Evolutionary conservation across 2,329 filamentous ascomycete species (phyloP), one percentile per base, ranked within the genome.

Genomic region (Microdochium bolleyi): DNA sequence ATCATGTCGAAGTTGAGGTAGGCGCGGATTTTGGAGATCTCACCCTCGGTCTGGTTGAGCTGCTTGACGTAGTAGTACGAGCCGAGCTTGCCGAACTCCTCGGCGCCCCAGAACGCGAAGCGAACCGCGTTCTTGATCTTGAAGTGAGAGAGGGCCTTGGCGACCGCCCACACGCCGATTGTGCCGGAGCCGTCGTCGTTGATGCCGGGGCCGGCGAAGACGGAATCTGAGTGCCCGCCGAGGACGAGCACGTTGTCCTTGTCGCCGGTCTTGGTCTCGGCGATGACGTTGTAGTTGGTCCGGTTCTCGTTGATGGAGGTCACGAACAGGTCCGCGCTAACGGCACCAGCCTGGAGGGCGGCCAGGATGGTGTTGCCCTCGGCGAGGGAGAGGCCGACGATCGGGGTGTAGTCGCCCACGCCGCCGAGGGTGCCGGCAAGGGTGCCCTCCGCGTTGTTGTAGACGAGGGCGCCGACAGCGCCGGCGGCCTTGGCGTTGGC

Each of bases 1-100:
- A 64, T 62, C 82, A 84, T 85, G 67, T 85, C 82, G 56, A 82
- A 83, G 65, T 85, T 81, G 53, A 84, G 73, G 62, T 83, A 81
- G 0, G 83, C 73, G 5, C 75, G 71, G 57, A 85, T 77, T 64
- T 82, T 81, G 46, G 68, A 56, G 9, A 78, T 64, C 60, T 79
- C 76, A 0, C 67, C 64, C 38, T 76, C 70, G 50, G 64, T 58
- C 13, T 70, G 44, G 60, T 71, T 70, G 57, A 73, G 57, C 41
- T 61, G 59, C 58, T 69, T 70, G 52, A 78, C 68, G 62, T 80
- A 80, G 59, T 68, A 71, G 55, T 63, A 79, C 62, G 65, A 86
- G 58, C 63, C 75, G 3, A 78, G 65, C 30, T 73, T 66, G 27
- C 75, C 76, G 48, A 71, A 73, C 61, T 79, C 76, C 62, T 79